Evolutionary conservation across 305 asterid species (phyloP).

Genomic region (Stenogyne calaminthoides): DNA sequence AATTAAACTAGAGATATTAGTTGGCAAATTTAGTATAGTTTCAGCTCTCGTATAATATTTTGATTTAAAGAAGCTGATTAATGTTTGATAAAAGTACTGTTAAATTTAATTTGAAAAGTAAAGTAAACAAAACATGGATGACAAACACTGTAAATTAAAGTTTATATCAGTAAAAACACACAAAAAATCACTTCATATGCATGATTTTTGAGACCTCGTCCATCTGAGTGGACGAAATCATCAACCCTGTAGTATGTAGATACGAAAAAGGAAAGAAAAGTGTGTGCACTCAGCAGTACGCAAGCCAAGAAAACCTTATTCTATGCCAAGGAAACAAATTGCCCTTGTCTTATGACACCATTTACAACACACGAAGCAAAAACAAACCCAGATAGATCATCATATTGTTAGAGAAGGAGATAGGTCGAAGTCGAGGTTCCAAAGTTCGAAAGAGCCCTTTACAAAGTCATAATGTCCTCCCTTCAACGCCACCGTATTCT

Average conservation of each 20-base stretch:
- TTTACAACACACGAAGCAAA: too few relatives aligned
- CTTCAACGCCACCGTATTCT: constrained; percentile 52
- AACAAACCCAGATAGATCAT: too few relatives aligned
- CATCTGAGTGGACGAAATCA: not conserved
- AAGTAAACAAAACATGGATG: not conserved
- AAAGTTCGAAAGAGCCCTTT: constrained; percentile 68
- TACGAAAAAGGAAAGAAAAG: not conserved
- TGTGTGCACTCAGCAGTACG: not conserved
- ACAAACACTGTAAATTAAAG: not conserved
- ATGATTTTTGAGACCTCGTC: not conserved
- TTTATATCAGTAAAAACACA: not conserved
- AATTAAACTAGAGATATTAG: too few relatives aligned
- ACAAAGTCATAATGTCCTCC: constrained; percentile 95
- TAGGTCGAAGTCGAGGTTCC: constrained; percentile 68
- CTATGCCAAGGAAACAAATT: too few relatives aligned
- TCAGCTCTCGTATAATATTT: too few relatives aligned
- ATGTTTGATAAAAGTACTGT: too few relatives aligned
- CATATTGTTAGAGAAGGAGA: constrained; percentile 33
- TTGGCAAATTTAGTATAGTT: too few relatives aligned
- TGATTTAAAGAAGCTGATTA: too few relatives aligned
- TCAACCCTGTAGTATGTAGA: not conserved
- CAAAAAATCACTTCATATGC: not conserved
- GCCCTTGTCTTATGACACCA: too few relatives aligned
- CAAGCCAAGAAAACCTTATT: not conserved
- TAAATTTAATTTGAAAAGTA: too few relatives aligned